Evolutionary conservation across 192 early-diverging fungal genomes (phyloP).

Genomic region (Phycomyces blakesleeanus): DNA sequence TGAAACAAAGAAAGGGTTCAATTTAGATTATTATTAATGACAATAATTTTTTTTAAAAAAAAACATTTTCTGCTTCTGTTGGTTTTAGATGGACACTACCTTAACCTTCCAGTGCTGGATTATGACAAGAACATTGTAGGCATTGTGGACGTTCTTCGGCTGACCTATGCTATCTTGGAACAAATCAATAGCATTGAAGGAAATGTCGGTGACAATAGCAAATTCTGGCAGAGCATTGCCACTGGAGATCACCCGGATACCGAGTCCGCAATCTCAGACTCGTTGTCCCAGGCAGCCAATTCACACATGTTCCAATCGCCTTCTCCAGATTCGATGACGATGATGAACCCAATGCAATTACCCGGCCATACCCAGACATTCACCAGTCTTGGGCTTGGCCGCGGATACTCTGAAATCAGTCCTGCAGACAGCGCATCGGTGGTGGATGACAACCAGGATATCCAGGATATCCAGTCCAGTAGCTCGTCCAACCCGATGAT

Average conservation of each 20-base stretch:
- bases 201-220: conserved; percentile 21
- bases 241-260: conserved; percentile 36
- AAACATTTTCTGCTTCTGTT: neutral
- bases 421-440: conserved; percentile 23
- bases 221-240: conserved; percentile 45
- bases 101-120: conserved; percentile 70
- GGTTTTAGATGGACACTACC: conserved; percentile 56
- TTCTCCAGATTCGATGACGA: neutral
- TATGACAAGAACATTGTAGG: conserved; percentile 65
- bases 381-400: conserved; percentile 1
- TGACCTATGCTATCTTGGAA: conserved; percentile 74
- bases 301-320: conserved; percentile 26
- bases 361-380: conserved; percentile 12
- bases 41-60: no score
- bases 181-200: conserved; percentile 42
- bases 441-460: conserved; percentile 10
- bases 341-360: neutral
- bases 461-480: conserved; percentile 11
- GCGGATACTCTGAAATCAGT: conserved; percentile 19
- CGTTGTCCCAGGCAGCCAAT: conserved; percentile 33
- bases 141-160: conserved; percentile 71
- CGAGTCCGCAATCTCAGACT: conserved; percentile 36
- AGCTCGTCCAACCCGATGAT: conserved; percentile 22
- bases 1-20: no score
- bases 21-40: no score